Base-by-base conservation (phyloP, 305 asterid genomes). In the Plantago coronopus region DNA sequence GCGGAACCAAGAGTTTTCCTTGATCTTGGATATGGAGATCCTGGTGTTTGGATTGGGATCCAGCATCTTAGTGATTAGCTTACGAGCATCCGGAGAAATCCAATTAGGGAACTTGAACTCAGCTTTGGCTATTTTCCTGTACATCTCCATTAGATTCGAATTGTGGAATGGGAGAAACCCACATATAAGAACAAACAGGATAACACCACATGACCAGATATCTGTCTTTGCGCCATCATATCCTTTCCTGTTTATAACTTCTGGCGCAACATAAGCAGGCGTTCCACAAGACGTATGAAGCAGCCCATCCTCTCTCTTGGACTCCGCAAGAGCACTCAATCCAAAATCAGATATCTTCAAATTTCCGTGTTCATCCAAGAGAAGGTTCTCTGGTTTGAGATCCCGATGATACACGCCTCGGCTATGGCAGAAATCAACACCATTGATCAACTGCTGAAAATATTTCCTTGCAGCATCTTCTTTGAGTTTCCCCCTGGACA, bases 261-360 rank as follows among this genome's bases (percentile, higher is more conserved):
- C 96, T 0, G 91, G 95, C 22, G 95, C 84, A 61, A 83, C 95
- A 72, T 88, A 88, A 7, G 91, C 88, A 3, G 91, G 89, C 5
- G 96, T 88, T 20, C 96, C 94, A 53, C 96, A 85, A 0, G 81
- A 71, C 0, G 96, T 88, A 76, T 88, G 95, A 40, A 88, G 84
- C 14, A 88, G 62, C 5, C 95, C 91, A 4, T 88, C 96, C 54
- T 80, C 80, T 40, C 78, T 65, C 64, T 71, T 80, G 7, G 80
- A 74, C 31, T 77, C 89, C 0, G 82, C 76, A 0, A 88, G 68
- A 0, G 88, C 86, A 38, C 96, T 85, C 85, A 85, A 69, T 55
- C 95, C 96, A 63, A 88, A 88, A 45, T 88, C 96, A 0, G 96
- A 81, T 37, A 88, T 60, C 62, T 88, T 85, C 21, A 88, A 43